Base-by-base conservation (phyloP, 2,329 filamentous ascomycete species). In the Phialophora expanda region DNA sequence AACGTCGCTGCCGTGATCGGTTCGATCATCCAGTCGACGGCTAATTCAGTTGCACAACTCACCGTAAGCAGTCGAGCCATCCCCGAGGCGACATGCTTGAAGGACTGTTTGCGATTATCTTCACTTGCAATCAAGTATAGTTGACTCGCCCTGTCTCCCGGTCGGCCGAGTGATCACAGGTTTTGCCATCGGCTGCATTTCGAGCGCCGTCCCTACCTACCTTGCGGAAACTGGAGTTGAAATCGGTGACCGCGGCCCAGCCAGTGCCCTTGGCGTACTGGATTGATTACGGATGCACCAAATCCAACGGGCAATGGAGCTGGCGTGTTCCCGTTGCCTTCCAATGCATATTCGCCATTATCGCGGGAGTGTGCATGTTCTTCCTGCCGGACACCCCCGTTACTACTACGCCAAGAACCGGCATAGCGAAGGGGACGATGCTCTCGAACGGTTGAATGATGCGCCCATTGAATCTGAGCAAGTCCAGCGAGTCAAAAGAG, bases 221-320 rank as follows among this genome's bases (percentile, higher is more conserved):
- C 68, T 76, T 50, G 74, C 74, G 1, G 75, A 77, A 61, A 77
- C 74, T 22, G 71, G 75, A 3, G 70, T 71, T 34, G 69, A 68
- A 8, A 70, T 70, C 32, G 69, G 69, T 6, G 69, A 74, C 48
- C 72, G 75, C 12, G 75, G 75, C 9, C 68, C 68, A 14, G 68
- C 66, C 17, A 72, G 71, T 17, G 70, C 71, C 75, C 8, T 56
- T 74, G 1, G 75, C 75, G 2, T 77, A 77, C 61, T 77, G 75
- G 75, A 74, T 73, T 30, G 75, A 77, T 65, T 76, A 76, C 56
- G 75, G 75, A 22, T 74, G 76, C 62, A 72, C 71, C 20, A 74
- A 74, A 56, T 71, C 73, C 17, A 68, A 62, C 24, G 70, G 66
- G 24, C 73, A 74, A 53, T 70, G 69, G 34, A 74, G 74, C 20